Evolutionary conservation across 1,284 basidiomycete species (phyloP).

Genomic region (Malassezia furfur): DNA sequence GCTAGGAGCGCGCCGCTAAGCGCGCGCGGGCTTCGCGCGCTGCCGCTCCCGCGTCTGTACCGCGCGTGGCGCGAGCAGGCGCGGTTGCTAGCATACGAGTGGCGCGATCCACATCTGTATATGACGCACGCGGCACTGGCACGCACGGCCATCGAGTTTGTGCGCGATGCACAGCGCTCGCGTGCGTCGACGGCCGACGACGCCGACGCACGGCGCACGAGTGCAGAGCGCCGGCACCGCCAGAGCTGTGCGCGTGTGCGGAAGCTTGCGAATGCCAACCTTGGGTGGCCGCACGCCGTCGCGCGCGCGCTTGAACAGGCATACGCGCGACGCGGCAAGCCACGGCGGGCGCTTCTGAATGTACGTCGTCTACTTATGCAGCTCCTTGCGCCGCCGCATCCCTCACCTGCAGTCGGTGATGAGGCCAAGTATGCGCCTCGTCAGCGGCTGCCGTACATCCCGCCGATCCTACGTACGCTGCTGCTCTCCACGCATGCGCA

Average conservation of each 20-base stretch:
- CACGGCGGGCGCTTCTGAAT: constrained; percentile 6
- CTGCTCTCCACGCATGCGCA: constrained; percentile 1
- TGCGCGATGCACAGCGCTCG: neutral
- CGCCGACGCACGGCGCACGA: neutral
- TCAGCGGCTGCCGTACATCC: constrained; percentile 6
- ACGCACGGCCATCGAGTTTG: neutral
- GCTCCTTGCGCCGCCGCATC: neutral
- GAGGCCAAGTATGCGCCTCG: constrained; percentile 6
- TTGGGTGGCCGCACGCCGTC: constrained; percentile 18
- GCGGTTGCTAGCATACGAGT: constrained; percentile 11
- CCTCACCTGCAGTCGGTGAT: constrained; percentile 7
- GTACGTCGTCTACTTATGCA: neutral
- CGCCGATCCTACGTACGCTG: constrained; percentile 6
- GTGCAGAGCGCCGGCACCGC: neutral
- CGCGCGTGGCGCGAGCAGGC: constrained; percentile 15
- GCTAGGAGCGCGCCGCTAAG: too few relatives aligned
- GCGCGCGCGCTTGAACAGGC: constrained; percentile 15
- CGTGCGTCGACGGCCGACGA: neutral
- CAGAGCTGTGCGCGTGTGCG: neutral
- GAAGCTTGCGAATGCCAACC: constrained; percentile 15
- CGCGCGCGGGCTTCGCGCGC: too few relatives aligned
- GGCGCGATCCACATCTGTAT: constrained; percentile 16
- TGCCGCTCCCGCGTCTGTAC: constrained; percentile 3
- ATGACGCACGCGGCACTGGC: constrained; percentile 12
- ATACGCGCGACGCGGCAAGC: constrained; percentile 16